Evolutionary conservation across 805 yeast species (phyloP).

Genomic region (Pichia eremophila): DNA sequence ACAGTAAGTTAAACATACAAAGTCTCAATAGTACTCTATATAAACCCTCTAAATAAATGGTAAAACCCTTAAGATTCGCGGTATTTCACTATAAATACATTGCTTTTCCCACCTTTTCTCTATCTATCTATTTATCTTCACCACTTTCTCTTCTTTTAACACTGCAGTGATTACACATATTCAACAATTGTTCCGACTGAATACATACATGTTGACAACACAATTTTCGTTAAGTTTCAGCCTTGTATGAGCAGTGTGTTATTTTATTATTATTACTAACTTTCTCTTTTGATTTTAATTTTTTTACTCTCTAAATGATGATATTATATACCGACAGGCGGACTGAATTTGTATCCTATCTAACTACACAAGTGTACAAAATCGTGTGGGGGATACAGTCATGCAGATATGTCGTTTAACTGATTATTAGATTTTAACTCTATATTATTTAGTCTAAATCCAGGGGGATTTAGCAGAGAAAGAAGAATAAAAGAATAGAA

Average conservation of each 20-base stretch:
- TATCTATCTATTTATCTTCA: no score
- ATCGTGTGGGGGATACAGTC: constrained; percentile 34
- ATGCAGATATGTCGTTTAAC: constrained; percentile 43
- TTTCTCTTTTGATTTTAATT: neutral
- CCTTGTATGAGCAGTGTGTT: constrained; percentile 41
- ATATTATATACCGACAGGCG: constrained; percentile 37
- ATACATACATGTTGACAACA: constrained; percentile 40
- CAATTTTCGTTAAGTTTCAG: constrained; percentile 50
- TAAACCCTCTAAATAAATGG: neutral
- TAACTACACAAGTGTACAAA: constrained; percentile 36
- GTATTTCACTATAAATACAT: no score
- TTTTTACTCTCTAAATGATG: constrained; percentile 19
- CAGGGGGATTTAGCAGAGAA: constrained; percentile 10
- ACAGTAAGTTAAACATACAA: constrained; percentile 68
- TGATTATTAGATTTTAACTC: constrained; percentile 12
- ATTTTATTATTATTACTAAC: neutral
- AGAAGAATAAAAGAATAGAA: constrained; percentile 5
- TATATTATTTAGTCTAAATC: constrained; percentile 4
- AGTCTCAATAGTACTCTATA: no score
- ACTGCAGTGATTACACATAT: constrained; percentile 38
- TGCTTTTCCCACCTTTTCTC: no score
- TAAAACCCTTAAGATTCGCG: neutral
- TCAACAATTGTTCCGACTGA: constrained; percentile 54
- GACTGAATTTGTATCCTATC: constrained; percentile 28
- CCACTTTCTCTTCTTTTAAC: neutral